Base-by-base conservation (phyloP, 2,329 filamentous ascomycete species). In the Microthyrium microscopicum region DNA sequence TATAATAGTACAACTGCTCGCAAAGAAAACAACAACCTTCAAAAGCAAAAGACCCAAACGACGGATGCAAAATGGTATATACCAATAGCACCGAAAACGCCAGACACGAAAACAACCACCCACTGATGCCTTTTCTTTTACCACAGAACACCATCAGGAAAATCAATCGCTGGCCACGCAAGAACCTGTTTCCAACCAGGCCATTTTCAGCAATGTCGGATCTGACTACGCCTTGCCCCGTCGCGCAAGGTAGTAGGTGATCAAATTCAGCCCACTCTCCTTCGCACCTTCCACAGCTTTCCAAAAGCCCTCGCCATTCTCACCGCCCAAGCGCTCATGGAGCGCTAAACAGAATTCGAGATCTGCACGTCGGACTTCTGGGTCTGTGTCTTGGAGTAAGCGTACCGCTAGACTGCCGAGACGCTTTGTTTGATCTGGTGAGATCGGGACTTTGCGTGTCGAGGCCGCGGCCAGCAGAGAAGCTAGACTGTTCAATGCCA, bases 181-280 rank as follows among this genome's bases (percentile, higher is more conserved):
- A n/a, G n/a, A n/a, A n/a, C n/a, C n/a, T n/a, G n/a, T n/a, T n/a
- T n/a, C n/a, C n/a, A n/a, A n/a, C n/a, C n/a, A n/a, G n/a, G n/a
- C n/a, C n/a, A n/a, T n/a, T n/a, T n/a, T n/a, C n/a, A n/a, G n/a
- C n/a, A n/a, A n/a, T n/a, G n/a, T n/a, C n/a, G n/a, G n/a, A n/a
- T n/a, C n/a, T n/a, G n/a, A n/a, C n/a, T n/a, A n/a, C 15, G 26
- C 13, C 31, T 22, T 70, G 58, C 53, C 71, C 49, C 65, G 63
- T 61, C 76, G 76, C 26, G 79, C 78, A 46, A 84, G 76, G 52
- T 84, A 85, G 50, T 85, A 85, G 7, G 77, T 84, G 45, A 85
- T 73, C 39, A 85, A 53, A 43, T 75, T 83, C 59, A 82, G 70
- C 16, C 77, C 71, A 42, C 81, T 77, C 42, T 83, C 77, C 46